phyloP scores from a whole-genome alignment of 75 land plant genomes.

The Isoetes taiwanensis region DNA sequence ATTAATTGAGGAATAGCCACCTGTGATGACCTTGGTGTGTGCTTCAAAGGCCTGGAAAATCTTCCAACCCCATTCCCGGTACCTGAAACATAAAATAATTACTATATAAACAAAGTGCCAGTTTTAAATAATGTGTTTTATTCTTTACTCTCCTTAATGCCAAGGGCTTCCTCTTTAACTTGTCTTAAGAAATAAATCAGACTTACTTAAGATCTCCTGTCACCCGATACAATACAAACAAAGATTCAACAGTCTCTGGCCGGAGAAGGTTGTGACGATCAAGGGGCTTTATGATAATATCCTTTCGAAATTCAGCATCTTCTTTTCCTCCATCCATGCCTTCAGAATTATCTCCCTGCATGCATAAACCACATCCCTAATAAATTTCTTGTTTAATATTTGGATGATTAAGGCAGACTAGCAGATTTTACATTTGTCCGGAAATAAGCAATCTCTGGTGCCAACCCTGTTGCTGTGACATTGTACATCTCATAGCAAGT shows the following conservation, averaged over 20 bases:
- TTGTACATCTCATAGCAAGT: conserved; percentile 95
- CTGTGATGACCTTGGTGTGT: conserved; percentile 64
- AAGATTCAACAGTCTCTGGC: conserved; percentile 95
- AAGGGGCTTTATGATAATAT: conserved; percentile 57
- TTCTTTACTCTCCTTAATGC: no score
- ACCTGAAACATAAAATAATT: conserved; percentile 31
- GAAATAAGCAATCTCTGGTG: conserved; percentile 95
- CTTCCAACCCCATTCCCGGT: conserved; percentile 97
- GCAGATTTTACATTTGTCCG: conserved; percentile 48
- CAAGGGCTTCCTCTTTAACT: no score
- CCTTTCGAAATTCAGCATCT: conserved; percentile 56
- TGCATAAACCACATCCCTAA: not conserved
- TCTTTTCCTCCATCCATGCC: conserved; percentile 76
- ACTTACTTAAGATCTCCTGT: conserved; percentile 76
- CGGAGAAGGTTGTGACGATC: conserved; percentile 95
- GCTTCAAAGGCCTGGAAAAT: conserved; percentile 93
- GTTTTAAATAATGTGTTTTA: no score
- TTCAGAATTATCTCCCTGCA: conserved; percentile 38
- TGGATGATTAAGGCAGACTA: not conserved
- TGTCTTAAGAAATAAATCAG: not conserved
- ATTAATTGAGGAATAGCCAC: conserved; percentile 78
- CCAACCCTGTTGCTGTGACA: conserved; percentile 84
- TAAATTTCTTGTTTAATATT: not conserved
- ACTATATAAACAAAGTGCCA: not conserved
- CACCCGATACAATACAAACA: conserved; percentile 72